Conservation (phyloP, 2,329 filamentous ascomycete species). For the Beauveria sp. region DNA sequence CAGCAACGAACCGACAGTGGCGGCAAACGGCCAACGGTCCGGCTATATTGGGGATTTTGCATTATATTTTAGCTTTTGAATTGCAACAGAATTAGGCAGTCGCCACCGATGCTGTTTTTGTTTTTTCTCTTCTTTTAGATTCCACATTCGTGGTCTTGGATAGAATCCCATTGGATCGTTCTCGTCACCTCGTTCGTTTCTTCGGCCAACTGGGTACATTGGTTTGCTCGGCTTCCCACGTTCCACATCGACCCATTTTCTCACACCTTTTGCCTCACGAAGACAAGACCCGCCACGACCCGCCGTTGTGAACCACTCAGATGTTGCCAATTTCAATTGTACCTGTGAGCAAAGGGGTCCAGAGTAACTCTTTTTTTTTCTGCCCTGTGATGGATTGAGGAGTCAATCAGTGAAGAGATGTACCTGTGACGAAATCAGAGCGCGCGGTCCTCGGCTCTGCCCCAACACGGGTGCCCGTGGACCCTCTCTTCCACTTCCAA, state of each 20-base stretch:
- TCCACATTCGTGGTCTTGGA: background rate
- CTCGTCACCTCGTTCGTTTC: background rate
- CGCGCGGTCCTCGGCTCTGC: slow-evolving; percentile 4
- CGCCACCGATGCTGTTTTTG: too few species aligned
- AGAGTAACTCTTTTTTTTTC: background rate
- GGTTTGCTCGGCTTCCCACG: background rate
- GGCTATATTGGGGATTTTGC: too few species aligned
- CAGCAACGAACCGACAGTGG: background rate
- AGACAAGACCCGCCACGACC: background rate
- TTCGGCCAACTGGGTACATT: background rate
- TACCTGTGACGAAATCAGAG: background rate
- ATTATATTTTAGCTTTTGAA: too few species aligned
- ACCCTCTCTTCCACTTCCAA: background rate
- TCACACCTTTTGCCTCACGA: background rate
- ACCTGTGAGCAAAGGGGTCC: background rate
- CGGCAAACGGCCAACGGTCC: background rate
- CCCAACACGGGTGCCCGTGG: background rate
- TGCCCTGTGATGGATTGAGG: too few species aligned
- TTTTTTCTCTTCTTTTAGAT: background rate
- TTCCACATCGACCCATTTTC: slow-evolving; percentile 12
- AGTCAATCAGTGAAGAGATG: background rate
- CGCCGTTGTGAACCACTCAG: slow-evolving; percentile 2
- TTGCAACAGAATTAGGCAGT: too few species aligned
- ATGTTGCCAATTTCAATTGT: slow-evolving; percentile 5
- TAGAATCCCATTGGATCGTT: background rate